These are phyloP conservation scores for Arachis monticola DNA, from an alignment of 331 rosid genomes.

Conservation along the genomic window DNA sequence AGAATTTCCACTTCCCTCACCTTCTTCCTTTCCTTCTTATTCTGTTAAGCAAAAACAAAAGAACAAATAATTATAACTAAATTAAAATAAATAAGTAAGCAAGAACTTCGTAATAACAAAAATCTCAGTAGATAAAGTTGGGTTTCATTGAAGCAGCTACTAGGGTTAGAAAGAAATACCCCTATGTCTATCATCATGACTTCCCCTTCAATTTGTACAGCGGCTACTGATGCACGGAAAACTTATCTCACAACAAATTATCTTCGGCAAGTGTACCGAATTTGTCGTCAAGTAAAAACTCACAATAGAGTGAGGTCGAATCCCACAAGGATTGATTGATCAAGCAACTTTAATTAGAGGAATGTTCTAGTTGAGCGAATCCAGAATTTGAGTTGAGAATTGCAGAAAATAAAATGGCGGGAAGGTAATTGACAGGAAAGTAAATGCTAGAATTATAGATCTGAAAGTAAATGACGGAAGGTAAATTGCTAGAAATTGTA, in stretches of 20 bases:
- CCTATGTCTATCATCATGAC: neutral
- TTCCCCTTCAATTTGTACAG: neutral
- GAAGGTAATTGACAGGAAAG: too few species aligned
- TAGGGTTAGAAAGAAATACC: neutral
- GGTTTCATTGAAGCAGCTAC: conserved; percentile 7
- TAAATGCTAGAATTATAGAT: too few species aligned
- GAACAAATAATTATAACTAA: neutral
- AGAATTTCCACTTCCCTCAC: conserved; percentile 99
- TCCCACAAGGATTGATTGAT: too few species aligned
- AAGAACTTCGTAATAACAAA: neutral
- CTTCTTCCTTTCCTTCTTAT: conserved; percentile 93
- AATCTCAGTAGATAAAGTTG: neutral
- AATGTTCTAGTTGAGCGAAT: too few species aligned
- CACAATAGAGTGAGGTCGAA: conserved; percentile 28
- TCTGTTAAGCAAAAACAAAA: conserved; percentile 50
- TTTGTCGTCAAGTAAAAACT: too few species aligned
- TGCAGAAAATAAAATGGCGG: too few species aligned
- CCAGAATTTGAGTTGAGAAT: too few species aligned
- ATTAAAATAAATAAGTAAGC: neutral
- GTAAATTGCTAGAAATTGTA: too few species aligned
- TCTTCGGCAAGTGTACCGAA: too few species aligned
- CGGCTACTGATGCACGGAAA: conserved; percentile 8
- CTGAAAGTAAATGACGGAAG: too few species aligned
- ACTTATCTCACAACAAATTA: too few species aligned
- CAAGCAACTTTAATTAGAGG: too few species aligned